These are phyloP conservation scores for Gelatoporia subvermispora DNA, from an alignment of 768 basidiomycete species.

Conservation along the genomic window DNA sequence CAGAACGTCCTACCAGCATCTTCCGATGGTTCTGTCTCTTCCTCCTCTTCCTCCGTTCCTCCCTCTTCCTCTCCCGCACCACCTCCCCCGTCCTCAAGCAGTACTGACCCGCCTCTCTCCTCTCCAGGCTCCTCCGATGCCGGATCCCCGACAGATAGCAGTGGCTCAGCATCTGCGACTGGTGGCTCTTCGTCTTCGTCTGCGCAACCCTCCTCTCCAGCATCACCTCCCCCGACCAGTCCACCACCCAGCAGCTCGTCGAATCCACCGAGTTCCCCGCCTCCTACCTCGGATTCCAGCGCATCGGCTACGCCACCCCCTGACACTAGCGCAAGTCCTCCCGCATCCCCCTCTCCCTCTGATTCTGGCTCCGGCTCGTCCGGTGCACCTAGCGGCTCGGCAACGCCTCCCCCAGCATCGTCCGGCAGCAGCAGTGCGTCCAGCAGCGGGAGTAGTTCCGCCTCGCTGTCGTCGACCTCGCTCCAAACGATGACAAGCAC, in stretches of 20 bases:
- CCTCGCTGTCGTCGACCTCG: conserved; percentile 4
- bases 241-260: conserved; percentile 3
- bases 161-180: conserved; percentile 4
- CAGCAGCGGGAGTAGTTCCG: neutral
- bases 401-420: neutral
- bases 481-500: conserved; percentile 8
- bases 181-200: conserved; percentile 4
- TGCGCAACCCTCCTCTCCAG: conserved; percentile 1
- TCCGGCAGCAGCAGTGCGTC: neutral
- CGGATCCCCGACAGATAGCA: conserved; percentile 4
- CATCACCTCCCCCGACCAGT: conserved; percentile 3
- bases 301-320: conserved; percentile 1
- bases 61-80: conserved; percentile 7
- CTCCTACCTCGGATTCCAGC: conserved; percentile 2
- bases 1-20: too few species aligned
- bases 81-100: neutral
- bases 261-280: neutral
- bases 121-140: conserved; percentile 4
- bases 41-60: conserved; percentile 3
- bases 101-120: neutral
- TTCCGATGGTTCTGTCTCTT: neutral
- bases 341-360: neutral
- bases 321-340: neutral
- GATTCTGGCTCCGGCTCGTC: neutral
- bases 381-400: neutral